Evolutionary conservation across 2,329 filamentous ascomycete genomes (phyloP).

Genomic region (Coniochaeta sp.): DNA sequence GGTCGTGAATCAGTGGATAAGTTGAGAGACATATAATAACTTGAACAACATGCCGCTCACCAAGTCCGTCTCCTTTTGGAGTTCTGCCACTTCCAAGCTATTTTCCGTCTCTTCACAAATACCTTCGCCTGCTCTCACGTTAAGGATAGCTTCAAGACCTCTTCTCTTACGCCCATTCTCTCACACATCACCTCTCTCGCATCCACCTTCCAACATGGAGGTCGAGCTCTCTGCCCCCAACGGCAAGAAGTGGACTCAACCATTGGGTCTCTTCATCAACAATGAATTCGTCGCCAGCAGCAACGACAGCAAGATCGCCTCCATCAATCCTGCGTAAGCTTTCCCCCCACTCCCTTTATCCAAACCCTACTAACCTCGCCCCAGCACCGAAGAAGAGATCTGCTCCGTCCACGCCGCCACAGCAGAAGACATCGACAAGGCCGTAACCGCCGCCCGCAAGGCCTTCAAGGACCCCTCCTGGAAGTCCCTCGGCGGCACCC

Average conservation of each 20-base stretch:
- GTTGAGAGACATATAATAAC: neutral
- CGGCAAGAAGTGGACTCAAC: conserved; percentile 64
- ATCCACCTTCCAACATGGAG: conserved; percentile 17
- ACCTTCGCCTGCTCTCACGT: neutral
- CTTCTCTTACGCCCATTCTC: neutral
- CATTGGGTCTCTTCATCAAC: conserved; percentile 75
- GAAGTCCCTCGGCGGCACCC: conserved; percentile 59
- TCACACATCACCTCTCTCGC: neutral
- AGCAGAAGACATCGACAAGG: conserved; percentile 59
- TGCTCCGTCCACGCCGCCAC: conserved; percentile 63
- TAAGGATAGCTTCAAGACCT: neutral
- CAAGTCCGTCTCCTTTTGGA: neutral
- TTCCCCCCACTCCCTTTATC: neutral
- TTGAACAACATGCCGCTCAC: neutral
- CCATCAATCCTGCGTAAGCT: conserved; percentile 62
- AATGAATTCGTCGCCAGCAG: conserved; percentile 69
- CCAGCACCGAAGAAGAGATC: conserved; percentile 57
- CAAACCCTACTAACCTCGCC: too few species aligned
- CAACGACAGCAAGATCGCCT: conserved; percentile 55
- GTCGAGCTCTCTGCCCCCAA: conserved; percentile 69
- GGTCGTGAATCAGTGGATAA: conserved; percentile 11
- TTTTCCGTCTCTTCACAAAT: neutral
- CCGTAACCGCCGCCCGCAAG: conserved; percentile 61
- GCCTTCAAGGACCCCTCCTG: conserved; percentile 63
- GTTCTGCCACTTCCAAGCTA: neutral